Evolutionary conservation across 176 grass and related monocot genomes (phyloP), one percentile per base, ranked within the genome.

Genomic region (Hordeum marinum): DNA sequence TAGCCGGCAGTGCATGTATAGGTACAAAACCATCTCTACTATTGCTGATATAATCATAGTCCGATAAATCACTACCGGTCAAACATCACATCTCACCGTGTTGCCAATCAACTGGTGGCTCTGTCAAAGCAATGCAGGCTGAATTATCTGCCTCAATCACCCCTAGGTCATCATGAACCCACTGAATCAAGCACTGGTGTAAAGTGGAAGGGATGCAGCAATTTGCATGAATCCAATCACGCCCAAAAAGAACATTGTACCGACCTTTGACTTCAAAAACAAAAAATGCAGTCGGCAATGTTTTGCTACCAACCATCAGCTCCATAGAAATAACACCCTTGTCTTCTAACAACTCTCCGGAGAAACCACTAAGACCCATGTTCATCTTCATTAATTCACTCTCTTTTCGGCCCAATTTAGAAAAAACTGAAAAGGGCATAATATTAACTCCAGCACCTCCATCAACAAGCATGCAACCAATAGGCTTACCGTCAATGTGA

Each of bases 381-480:
- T 61, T 61, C 7, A n/a, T 61, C 3, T 61, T 61, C 58, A 61
- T 61, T 1, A 61, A 61, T 4, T 61, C 58, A 4, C 9, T 24
- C 58, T 61, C 9, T 24, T 61, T 61, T 61, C 58, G 58, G 58
- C n/a, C 42, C 3, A 48, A 6, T 8, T 78, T 78, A 42, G 57
- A 42, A 25, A 61, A 78, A 17, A 78, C 55, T 0, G 17, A 78
- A 61, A 78, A 43, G 58, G n/a, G 77, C 59, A 79, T 46, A 32
- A 79, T 62, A 31, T 79, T 64, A 20, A 79, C 39, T 0, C 60
- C 23, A 0, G 40, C 37, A 31, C 78, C 61, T 0, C 78, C 37
- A 2, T 80, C 78, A 43, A 43, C 58, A 79, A 79, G 77, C 59
- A 45, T 79, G 26, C 50, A 10, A 76, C 73, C 29, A 57, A 76